phyloP scores from a whole-genome alignment of 2,329 filamentous ascomycete species.

The Xylariaceae sp. region DNA sequence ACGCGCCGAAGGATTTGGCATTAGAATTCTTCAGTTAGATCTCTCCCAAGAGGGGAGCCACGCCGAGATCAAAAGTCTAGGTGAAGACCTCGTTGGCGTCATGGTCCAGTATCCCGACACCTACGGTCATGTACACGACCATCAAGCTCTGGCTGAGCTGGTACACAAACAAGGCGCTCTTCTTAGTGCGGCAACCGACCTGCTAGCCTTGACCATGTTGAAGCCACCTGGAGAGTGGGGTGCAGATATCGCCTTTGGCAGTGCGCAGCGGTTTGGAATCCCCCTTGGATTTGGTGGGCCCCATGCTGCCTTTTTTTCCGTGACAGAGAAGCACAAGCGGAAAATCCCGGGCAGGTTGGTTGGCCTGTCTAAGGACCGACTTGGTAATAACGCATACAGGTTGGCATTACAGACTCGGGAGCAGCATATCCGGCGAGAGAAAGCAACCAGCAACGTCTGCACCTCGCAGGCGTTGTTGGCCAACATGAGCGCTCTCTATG shows the following conservation, averaged over 20 bases:
- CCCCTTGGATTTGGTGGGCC: slow-evolving; percentile 91
- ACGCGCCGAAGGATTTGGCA: slow-evolving; percentile 88
- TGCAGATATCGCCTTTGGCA: slow-evolving; percentile 93
- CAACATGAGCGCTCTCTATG: slow-evolving; percentile 96
- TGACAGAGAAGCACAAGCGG: slow-evolving; percentile 87
- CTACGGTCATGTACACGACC: slow-evolving; percentile 79
- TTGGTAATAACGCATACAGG: slow-evolving; percentile 80
- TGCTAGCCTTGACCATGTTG: slow-evolving; percentile 84
- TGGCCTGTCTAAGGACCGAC: slow-evolving; percentile 87
- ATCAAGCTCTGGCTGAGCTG: slow-evolving; percentile 72
- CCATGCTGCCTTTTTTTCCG: slow-evolving; percentile 96
- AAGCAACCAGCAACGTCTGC: slow-evolving; percentile 97
- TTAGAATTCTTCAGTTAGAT: slow-evolving; percentile 76
- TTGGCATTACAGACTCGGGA: slow-evolving; percentile 90
- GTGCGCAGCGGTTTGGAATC: slow-evolving; percentile 88
- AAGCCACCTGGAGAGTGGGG: slow-evolving; percentile 93
- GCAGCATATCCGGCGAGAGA: slow-evolving; percentile 94
- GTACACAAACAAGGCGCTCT: slow-evolving; percentile 80
- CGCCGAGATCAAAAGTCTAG: slow-evolving; percentile 72
- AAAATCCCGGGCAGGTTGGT: slow-evolving; percentile 92
- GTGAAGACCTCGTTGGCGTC: slow-evolving; percentile 84
- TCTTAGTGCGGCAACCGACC: slow-evolving; percentile 86
- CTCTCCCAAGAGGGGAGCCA: slow-evolving; percentile 66
- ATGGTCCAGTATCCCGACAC: slow-evolving; percentile 96
- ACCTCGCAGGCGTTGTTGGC: slow-evolving; percentile 92